These are phyloP conservation scores for Cladosporium austrohemisphaericum DNA, from an alignment of 2,329 filamentous ascomycete genomes.

Conservation along the genomic window DNA sequence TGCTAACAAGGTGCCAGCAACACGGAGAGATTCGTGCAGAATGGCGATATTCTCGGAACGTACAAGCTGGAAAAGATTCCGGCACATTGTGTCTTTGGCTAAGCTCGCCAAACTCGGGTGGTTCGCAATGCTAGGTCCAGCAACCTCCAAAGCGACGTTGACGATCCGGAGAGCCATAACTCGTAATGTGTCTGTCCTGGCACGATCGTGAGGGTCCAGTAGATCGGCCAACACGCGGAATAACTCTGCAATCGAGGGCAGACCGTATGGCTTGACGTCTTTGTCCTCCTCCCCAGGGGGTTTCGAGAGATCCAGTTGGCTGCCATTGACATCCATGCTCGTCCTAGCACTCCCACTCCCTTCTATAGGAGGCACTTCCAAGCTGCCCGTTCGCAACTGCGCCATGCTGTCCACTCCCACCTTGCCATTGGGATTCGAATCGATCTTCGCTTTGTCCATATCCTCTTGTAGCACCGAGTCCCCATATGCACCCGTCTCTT, in stretches of 20 bases:
- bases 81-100: conserved; percentile 88
- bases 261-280: conserved; percentile 79
- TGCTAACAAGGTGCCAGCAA: conserved; percentile 83
- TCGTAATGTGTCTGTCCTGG: conserved; percentile 90
- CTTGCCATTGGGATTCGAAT: conserved; percentile 52
- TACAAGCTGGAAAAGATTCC: conserved; percentile 92
- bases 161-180: conserved; percentile 97
- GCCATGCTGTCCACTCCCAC: conserved; percentile 41
- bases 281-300: conserved; percentile 39
- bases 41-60: conserved; percentile 95
- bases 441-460: conserved; percentile 77
- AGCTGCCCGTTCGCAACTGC: conserved; percentile 60
- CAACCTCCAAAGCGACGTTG: conserved; percentile 93
- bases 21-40: conserved; percentile 84
- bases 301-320: conserved; percentile 42
- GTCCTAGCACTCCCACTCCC: conserved; percentile 34
- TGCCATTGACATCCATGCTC: conserved; percentile 37
- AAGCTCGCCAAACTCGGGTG: conserved; percentile 84
- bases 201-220: conserved; percentile 85
- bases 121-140: conserved; percentile 87
- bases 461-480: conserved; percentile 61
- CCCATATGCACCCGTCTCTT: conserved; percentile 63
- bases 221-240: conserved; percentile 93
- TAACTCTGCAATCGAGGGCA: conserved; percentile 90
- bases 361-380: conserved; percentile 30